phyloP scores from a whole-genome alignment of 139 green algal genomes.

The Asterochloris sp. region DNA sequence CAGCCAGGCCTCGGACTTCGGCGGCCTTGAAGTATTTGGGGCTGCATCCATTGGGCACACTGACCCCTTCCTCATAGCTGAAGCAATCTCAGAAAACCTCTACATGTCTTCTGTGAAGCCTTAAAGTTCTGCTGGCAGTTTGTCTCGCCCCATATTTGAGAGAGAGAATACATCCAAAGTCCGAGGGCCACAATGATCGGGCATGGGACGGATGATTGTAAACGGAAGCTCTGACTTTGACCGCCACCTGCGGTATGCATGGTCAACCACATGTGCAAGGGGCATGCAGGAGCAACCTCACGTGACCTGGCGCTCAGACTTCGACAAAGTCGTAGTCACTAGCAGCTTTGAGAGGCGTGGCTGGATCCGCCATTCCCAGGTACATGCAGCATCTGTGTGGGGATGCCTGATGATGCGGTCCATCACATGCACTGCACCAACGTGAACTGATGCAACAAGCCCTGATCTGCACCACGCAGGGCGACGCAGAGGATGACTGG shows the following conservation, averaged over 20 bases:
- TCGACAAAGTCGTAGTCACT: conserved; percentile 61
- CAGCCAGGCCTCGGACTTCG: conserved; percentile 67
- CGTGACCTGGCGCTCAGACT: conserved; percentile 50
- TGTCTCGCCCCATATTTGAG: too few relatives aligned
- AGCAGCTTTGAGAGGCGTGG: conserved; percentile 57
- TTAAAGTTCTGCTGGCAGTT: too few relatives aligned
- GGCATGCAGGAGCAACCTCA: neutral
- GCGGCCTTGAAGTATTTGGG: conserved; percentile 77
- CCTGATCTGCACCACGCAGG: neutral
- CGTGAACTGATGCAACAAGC: neutral
- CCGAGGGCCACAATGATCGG: too few relatives aligned
- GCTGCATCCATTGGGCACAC: conserved; percentile 78
- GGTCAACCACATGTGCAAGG: too few relatives aligned
- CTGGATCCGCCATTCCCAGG: conserved; percentile 25
- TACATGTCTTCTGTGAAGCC: too few relatives aligned
- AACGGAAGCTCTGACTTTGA: too few relatives aligned
- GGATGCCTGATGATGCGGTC: neutral
- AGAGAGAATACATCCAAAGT: too few relatives aligned
- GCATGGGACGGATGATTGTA: too few relatives aligned
- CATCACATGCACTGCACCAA: neutral
- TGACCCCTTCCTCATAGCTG: conserved; percentile 55
- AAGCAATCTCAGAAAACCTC: neutral
- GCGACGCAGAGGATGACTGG: conserved; percentile 44
- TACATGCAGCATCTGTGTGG: neutral
- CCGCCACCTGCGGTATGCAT: too few relatives aligned